Conservation (phyloP, 1,139 yeast species). For the Pichia sp. region DNA sequence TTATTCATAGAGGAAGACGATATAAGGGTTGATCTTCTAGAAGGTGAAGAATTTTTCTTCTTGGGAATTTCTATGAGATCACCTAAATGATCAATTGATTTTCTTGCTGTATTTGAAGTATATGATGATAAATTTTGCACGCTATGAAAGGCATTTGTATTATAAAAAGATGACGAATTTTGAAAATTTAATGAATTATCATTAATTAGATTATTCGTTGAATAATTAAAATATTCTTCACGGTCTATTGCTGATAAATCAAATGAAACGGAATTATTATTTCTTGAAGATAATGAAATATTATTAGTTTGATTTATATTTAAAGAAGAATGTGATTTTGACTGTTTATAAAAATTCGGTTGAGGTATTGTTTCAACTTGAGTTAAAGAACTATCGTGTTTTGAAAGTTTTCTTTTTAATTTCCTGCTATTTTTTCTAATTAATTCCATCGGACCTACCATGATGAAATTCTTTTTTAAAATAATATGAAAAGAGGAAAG, state of each 20-base stretch:
- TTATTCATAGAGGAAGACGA: too few species aligned
- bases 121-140: constrained; percentile 1
- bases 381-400: constrained; percentile 2
- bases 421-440: constrained; percentile 12
- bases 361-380: background rate
- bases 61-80: constrained; percentile 6
- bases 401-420: constrained; percentile 9
- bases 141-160: background rate
- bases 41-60: background rate
- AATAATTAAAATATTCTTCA: background rate
- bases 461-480: background rate
- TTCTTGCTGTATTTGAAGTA: background rate
- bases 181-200: background rate
- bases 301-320: background rate
- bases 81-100: constrained; percentile 2
- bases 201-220: too few species aligned
- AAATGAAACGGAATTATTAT: constrained; percentile 6
- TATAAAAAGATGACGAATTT: background rate
- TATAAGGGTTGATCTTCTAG: background rate
- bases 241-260: constrained; percentile 3
- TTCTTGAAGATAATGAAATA: background rate
- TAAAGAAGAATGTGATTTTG: too few species aligned
- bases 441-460: constrained; percentile 11
- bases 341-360: too few species aligned
- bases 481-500: background rate